These are phyloP conservation scores for Pochonia chlamydosporia DNA, from an alignment of 2,329 filamentous ascomycete species.

Conservation along the genomic window DNA sequence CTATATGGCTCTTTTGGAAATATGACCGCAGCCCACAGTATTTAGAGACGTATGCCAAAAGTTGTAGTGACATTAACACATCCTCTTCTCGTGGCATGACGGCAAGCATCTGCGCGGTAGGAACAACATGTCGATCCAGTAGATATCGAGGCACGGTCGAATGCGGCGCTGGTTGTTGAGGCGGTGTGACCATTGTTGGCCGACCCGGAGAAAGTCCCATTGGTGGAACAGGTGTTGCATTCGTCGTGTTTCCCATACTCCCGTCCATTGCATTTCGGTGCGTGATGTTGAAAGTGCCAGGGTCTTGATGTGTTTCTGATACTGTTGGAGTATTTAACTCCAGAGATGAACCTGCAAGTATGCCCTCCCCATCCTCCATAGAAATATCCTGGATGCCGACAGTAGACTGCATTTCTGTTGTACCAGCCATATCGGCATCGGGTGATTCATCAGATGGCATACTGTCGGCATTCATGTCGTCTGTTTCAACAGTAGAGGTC, in stretches of 20 bases:
- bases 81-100: constrained; percentile 97
- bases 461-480: constrained; percentile 82
- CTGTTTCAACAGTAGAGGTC: constrained; percentile 80
- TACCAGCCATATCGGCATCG: constrained; percentile 72
- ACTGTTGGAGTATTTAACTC: constrained; percentile 72
- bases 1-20: constrained; percentile 91
- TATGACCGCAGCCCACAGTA: constrained; percentile 95
- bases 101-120: constrained; percentile 70
- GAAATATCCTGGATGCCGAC: constrained; percentile 80
- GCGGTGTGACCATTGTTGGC: constrained; percentile 62
- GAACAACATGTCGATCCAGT: constrained; percentile 64
- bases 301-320: constrained; percentile 72
- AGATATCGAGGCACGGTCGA: constrained; percentile 74
- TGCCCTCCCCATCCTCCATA: constrained; percentile 73
- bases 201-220: constrained; percentile 71
- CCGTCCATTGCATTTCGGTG: constrained; percentile 80
- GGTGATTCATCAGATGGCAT: constrained; percentile 71
- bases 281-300: constrained; percentile 89
- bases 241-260: constrained; percentile 69
- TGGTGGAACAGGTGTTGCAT: constrained; percentile 58
- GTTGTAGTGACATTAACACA: constrained; percentile 93
- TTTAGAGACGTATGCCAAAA: constrained; percentile 95
- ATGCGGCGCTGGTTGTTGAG: constrained; percentile 66
- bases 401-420: constrained; percentile 71
- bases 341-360: constrained; percentile 70